A percentile compares a stretch with the other conserved stretches of the same genome.
phyloP scores from a whole-genome alignment of 1,284 basidiomycete genomes.

The Apiotrichum porosum region DNA sequence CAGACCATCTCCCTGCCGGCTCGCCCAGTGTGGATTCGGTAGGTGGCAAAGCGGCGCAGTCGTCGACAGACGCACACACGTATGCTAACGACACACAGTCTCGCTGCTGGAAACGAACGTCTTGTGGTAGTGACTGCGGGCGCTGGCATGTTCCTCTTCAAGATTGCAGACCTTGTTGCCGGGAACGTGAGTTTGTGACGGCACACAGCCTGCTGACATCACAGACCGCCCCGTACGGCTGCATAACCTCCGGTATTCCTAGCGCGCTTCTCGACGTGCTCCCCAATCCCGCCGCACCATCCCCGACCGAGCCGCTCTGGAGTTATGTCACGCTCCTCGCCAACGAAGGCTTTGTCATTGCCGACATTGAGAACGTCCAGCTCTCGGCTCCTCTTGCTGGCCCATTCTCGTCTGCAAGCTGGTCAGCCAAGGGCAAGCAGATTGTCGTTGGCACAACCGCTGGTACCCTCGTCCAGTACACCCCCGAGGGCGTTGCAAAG shows the following conservation, averaged over 20 bases:
- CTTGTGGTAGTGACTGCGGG: conserved; percentile 35
- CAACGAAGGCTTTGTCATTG: conserved; percentile 35
- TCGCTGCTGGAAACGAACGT: conserved; percentile 39
- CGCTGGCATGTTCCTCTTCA: conserved; percentile 30
- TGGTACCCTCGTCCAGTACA: conserved; percentile 52
- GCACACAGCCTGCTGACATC: neutral
- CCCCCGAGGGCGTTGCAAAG: conserved; percentile 53
- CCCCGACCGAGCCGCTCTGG: conserved; percentile 28
- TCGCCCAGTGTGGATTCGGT: conserved; percentile 46
- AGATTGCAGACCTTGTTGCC: conserved; percentile 29
- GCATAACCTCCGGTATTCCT: conserved; percentile 36
- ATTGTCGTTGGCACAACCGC: conserved; percentile 50
- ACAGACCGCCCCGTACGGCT: conserved; percentile 37
- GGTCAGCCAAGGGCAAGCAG: conserved; percentile 57
- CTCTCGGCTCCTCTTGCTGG: conserved; percentile 27
- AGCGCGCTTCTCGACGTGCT: conserved; percentile 42
- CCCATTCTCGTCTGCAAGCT: conserved; percentile 47
- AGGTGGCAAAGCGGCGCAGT: conserved; percentile 2
- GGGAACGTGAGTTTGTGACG: conserved; percentile 36
- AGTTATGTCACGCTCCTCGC: conserved; percentile 46
- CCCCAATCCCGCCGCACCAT: conserved; percentile 48
- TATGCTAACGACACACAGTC: conserved; percentile 16
- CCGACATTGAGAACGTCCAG: conserved; percentile 34
- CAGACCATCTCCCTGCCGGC: conserved; percentile 28
- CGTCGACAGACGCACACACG: neutral